Conservation (phyloP, 805 yeast species). For the Candida sithepensis region DNA sequence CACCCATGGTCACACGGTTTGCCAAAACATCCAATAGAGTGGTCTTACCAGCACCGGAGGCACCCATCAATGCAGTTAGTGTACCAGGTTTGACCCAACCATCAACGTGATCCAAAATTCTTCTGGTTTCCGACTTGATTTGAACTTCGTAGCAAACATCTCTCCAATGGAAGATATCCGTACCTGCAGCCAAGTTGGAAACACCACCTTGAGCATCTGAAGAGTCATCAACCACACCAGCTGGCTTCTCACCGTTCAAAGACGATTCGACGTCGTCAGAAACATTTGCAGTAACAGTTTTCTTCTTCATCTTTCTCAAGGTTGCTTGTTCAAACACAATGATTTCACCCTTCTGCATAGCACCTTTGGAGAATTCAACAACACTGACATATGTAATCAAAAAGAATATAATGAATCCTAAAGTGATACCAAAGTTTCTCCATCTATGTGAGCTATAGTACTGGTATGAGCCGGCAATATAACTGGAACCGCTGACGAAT, state of each 20-base stretch:
- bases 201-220: constrained; percentile 29
- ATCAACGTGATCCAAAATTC: constrained; percentile 61
- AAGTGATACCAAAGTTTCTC: constrained; percentile 74
- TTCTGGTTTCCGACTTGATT: constrained; percentile 56
- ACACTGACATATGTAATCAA: constrained; percentile 48
- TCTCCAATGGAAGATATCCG: constrained; percentile 72
- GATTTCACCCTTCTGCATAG: too few relatives aligned
- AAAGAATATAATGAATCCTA: constrained; percentile 55
- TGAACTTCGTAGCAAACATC: constrained; percentile 68
- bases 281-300: constrained; percentile 22
- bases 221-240: constrained; percentile 23
- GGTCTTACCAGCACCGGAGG: constrained; percentile 63
- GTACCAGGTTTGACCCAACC: constrained; percentile 87
- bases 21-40: constrained; percentile 52
- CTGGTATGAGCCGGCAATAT: constrained; percentile 44
- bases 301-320: constrained; percentile 43
- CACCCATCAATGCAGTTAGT: constrained; percentile 69
- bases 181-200: constrained; percentile 28
- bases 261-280: constrained; percentile 28
- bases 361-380: constrained; percentile 57
- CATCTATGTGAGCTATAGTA: constrained; percentile 61
- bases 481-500: constrained; percentile 57
- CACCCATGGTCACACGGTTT: constrained; percentile 49
- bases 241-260: constrained; percentile 23
- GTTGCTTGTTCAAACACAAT: constrained; percentile 53